phyloP scores from a whole-genome alignment of 495 filamentous ascomycete genomes.

The Wilcoxina mikolae region DNA sequence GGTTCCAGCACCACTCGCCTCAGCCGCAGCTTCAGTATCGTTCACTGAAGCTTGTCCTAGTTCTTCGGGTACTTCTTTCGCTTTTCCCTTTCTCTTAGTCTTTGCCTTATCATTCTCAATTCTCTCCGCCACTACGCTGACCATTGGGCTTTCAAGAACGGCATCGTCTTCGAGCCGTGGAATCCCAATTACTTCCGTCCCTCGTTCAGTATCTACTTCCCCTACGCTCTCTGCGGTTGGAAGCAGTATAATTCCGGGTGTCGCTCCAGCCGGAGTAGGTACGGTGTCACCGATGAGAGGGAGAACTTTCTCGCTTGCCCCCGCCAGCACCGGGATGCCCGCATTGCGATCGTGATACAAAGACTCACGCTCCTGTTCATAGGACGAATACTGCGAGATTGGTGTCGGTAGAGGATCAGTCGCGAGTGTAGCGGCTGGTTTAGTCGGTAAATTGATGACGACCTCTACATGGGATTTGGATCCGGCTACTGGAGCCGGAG shows the following conservation, averaged over 20 bases:
- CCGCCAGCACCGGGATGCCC: not conserved
- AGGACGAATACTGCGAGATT: not conserved
- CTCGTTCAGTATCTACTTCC: no score
- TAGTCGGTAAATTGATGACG: not conserved
- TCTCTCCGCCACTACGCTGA: no score
- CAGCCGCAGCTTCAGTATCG: not conserved
- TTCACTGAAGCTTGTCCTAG: not conserved
- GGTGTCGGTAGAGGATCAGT: not conserved
- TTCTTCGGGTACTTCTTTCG: not conserved
- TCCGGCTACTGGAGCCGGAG: not conserved
- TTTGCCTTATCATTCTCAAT: no score
- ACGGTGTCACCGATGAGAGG: no score
- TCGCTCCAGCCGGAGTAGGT: no score
- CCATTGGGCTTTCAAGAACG: not conserved
- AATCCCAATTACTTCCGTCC: not conserved
- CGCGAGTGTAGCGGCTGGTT: not conserved
- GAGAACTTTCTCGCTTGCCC: no score
- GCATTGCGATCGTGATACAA: not conserved
- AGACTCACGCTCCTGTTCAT: not conserved
- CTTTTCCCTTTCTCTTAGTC: not conserved
- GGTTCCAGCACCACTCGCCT: not conserved
- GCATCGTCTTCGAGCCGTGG: not conserved
- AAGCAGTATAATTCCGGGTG: no score
- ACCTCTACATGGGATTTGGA: not conserved
- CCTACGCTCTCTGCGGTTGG: not conserved